Evolutionary conservation across 257 asterid genomes (phyloP).

Genomic region (Petunia axillaris): DNA sequence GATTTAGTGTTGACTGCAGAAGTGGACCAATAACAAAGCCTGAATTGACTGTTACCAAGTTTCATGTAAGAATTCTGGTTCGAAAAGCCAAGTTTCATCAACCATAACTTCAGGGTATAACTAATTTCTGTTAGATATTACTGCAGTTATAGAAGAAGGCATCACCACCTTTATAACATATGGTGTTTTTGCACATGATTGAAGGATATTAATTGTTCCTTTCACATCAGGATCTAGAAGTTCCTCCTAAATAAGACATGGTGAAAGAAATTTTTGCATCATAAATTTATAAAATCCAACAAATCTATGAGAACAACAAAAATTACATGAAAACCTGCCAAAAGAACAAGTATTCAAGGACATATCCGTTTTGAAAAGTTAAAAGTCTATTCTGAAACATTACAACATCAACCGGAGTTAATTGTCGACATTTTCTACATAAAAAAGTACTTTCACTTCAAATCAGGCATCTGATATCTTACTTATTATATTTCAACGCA

Average conservation of each 20-base stretch:
- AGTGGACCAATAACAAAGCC: no score
- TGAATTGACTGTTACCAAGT: no score
- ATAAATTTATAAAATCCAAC: no score
- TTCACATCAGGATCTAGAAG: slow-evolving; percentile 58
- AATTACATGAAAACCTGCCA: neutral
- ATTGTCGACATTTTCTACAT: no score
- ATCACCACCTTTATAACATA: slow-evolving; percentile 48
- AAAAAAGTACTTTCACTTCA: no score
- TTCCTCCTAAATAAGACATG: slow-evolving; percentile 41
- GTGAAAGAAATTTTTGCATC: neutral
- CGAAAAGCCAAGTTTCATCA: slow-evolving; percentile 67
- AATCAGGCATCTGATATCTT: no score
- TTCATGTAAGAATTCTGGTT: slow-evolving; percentile 41
- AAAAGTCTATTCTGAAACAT: no score
- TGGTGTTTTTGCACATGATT: slow-evolving; percentile 41
- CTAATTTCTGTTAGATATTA: slow-evolving; percentile 26
- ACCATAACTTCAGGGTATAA: slow-evolving; percentile 33
- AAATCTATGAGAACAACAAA: neutral
- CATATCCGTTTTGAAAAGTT: no score
- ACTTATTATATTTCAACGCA: no score
- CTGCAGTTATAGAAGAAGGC: slow-evolving; percentile 39
- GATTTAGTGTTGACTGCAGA: no score
- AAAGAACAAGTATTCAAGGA: no score
- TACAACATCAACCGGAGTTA: no score
- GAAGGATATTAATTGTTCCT: slow-evolving; percentile 58